Evolutionary conservation across 164 flowering plant genomes (phyloP).

Genomic region (Cinnamomum chago): DNA sequence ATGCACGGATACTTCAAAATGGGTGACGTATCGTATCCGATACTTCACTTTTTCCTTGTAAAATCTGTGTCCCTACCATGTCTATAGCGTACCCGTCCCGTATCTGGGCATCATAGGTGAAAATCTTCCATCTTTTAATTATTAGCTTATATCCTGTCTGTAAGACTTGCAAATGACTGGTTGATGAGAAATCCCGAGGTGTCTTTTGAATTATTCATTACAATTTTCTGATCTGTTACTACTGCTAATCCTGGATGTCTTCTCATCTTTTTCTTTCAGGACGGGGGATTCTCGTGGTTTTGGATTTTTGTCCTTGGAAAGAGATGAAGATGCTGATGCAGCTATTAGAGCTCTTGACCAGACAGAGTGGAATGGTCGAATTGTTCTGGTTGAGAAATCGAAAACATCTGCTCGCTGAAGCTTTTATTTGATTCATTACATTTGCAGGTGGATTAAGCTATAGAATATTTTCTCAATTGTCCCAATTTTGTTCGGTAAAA

Average conservation of each 20-base stretch:
- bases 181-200: not conserved
- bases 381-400: slow-evolving; percentile 43
- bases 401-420: slow-evolving; percentile 25
- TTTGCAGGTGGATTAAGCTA: slow-evolving; percentile 2
- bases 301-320: slow-evolving; percentile 39
- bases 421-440: slow-evolving; percentile 3
- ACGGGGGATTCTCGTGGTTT: slow-evolving; percentile 45
- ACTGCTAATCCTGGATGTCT: slow-evolving; percentile 3
- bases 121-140: too few species aligned
- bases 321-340: slow-evolving; percentile 44
- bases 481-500: not conserved
- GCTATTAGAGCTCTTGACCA: slow-evolving; percentile 37
- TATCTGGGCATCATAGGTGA: too few species aligned
- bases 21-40: too few species aligned
- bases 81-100: too few species aligned
- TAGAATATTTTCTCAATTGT: not conserved
- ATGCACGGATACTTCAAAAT: too few species aligned
- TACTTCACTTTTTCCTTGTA: too few species aligned
- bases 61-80: too few species aligned
- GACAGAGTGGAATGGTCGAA: slow-evolving; percentile 42
- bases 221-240: not conserved
- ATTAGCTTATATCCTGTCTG: too few species aligned
- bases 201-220: not conserved
- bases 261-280: slow-evolving; percentile 14
- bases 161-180: not conserved